Percentiles rank a stretch among this genome's conserved stretches.
These are phyloP conservation scores for Rhytidhysteron rufulum DNA, from an alignment of 2,329 filamentous ascomycete species.

Conservation along the genomic window DNA sequence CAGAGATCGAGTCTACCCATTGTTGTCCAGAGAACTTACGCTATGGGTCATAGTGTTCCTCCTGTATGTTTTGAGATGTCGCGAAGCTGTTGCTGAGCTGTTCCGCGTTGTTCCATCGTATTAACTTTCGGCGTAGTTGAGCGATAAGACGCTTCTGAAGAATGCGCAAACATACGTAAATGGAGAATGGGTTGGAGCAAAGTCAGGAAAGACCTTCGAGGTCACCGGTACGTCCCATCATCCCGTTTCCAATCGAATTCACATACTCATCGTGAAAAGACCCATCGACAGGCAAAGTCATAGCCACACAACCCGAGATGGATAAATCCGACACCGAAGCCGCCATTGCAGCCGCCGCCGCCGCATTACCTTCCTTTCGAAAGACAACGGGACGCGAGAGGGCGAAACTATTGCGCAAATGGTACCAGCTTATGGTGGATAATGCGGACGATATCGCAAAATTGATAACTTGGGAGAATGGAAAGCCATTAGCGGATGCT, in stretches of 20 bases:
- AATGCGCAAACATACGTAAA: slow-evolving; percentile 83
- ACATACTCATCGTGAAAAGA: slow-evolving; percentile 48
- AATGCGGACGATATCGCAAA: slow-evolving; percentile 77
- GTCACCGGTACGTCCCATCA: slow-evolving; percentile 51
- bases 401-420: slow-evolving; percentile 69
- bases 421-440: slow-evolving; percentile 76
- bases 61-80: slow-evolving; percentile 21
- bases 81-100: neutral
- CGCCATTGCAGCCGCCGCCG: slow-evolving; percentile 79
- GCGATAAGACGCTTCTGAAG: slow-evolving; percentile 66
- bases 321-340: slow-evolving; percentile 69
- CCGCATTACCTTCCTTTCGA: slow-evolving; percentile 69
- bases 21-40: slow-evolving; percentile 38
- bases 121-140: slow-evolving; percentile 34
- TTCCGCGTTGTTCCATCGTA: too few species aligned
- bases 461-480: slow-evolving; percentile 86
- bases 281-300: slow-evolving; percentile 74
- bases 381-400: slow-evolving; percentile 71
- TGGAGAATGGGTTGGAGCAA: slow-evolving; percentile 83
- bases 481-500: slow-evolving; percentile 66
- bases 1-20: slow-evolving; percentile 27
- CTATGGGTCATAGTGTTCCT: slow-evolving; percentile 43
- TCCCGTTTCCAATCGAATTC: neutral
- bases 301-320: slow-evolving; percentile 85
- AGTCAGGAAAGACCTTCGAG: slow-evolving; percentile 87